Conservation (phyloP, 2,329 filamentous ascomycete genomes). For the Paraphaeosphaeria minitans region DNA sequence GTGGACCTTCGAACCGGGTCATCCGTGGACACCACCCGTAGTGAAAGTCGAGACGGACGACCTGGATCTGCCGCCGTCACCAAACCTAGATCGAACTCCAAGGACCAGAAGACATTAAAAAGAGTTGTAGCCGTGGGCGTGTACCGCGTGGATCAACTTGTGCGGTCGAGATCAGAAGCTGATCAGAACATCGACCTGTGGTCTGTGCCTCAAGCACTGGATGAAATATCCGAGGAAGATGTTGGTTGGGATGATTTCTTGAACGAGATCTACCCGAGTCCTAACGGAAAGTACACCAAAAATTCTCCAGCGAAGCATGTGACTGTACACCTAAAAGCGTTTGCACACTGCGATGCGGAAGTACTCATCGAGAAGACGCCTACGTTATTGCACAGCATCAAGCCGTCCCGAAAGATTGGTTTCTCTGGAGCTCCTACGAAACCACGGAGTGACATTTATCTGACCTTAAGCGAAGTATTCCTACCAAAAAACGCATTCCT, state of each 20-base stretch:
- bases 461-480: conserved; percentile 81
- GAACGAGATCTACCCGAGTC: conserved; percentile 66
- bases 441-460: conserved; percentile 89
- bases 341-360: conserved; percentile 78
- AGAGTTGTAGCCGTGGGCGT: conserved; percentile 78
- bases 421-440: conserved; percentile 92
- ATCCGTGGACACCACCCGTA: conserved; percentile 33
- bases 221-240: conserved; percentile 52
- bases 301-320: conserved; percentile 75
- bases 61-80: conserved; percentile 34
- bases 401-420: conserved; percentile 84
- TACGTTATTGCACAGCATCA: conserved; percentile 80
- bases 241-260: conserved; percentile 77
- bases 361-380: conserved; percentile 83
- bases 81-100: conserved; percentile 34
- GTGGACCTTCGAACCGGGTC: conserved; percentile 29
- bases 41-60: conserved; percentile 30
- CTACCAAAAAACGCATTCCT: conserved; percentile 70
- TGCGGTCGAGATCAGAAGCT: conserved; percentile 72
- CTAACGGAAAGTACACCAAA: conserved; percentile 74
- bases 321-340: conserved; percentile 78
- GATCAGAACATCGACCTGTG: conserved; percentile 81
- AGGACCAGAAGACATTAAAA: conserved; percentile 61
- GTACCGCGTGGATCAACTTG: conserved; percentile 73
- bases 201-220: conserved; percentile 60